A percentile compares a stretch with the other conserved stretches of the same genome.
phyloP scores from a whole-genome alignment of 208 protist species.

The Trypanosoma congolense region DNA sequence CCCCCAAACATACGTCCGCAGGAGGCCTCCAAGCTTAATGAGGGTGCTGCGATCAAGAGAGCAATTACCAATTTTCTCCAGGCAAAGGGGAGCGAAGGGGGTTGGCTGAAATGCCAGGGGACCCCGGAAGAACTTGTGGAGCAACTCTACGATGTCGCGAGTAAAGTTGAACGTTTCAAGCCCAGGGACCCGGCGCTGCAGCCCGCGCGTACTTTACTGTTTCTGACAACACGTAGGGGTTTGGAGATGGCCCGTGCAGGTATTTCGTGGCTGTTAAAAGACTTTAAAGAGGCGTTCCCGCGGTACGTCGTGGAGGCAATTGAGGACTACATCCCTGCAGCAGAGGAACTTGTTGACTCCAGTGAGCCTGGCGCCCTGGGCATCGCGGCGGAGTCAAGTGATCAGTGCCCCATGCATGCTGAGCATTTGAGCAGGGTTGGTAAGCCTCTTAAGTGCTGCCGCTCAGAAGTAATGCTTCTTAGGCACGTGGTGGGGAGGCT shows the following conservation, averaged over 20 bases:
- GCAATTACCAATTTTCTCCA: background rate
- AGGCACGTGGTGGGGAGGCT: background rate
- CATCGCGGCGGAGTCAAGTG: no score
- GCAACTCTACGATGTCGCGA: background rate
- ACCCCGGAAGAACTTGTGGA: background rate
- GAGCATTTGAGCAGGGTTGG: background rate
- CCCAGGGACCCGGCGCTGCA: background rate
- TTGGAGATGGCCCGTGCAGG: background rate
- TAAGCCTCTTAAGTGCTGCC: slow-evolving; percentile 12
- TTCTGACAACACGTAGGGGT: slow-evolving; percentile 6
- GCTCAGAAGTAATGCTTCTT: slow-evolving; percentile 12
- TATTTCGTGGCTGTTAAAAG: slow-evolving; percentile 8
- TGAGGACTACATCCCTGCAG: slow-evolving; percentile 15
- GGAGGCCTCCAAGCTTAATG: background rate
- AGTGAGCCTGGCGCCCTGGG: background rate
- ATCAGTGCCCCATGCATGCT: slow-evolving; percentile 10
- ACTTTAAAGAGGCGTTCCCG: background rate
- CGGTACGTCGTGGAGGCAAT: slow-evolving; percentile 11
- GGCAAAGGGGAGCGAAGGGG: background rate
- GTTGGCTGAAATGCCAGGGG: background rate
- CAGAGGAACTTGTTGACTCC: slow-evolving; percentile 1
- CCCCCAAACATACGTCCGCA: background rate
- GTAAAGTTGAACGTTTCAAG: slow-evolving; percentile 1
- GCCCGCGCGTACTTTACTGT: background rate
- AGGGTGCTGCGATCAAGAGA: background rate